Evolutionary conservation across 2,329 filamentous ascomycete genomes (phyloP), one percentile per base, ranked within the genome.

Genomic region (Cercospora citrullina): DNA sequence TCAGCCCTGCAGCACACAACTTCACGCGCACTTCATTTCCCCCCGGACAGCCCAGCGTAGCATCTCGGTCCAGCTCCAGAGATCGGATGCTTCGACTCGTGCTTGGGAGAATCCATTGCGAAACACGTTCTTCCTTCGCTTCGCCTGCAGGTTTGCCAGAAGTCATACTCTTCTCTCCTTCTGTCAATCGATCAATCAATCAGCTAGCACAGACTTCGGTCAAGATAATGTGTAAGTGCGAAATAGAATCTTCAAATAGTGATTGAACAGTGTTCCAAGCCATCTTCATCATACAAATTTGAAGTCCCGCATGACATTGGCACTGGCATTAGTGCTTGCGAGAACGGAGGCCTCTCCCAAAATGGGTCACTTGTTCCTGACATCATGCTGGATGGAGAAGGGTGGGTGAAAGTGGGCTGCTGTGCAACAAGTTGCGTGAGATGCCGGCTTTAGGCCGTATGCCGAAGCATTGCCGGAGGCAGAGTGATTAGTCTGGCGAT

Each of bases 1-100:
- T 82, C 59, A 83, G 75, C 6, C 80, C 81, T 3, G 77, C 79
- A 21, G 78, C 80, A 65, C 81, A 76, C 65, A 82, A 23, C 60
- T 66, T 62, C 26, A 72, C 69, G 14, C 67, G 16, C 3, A 72
- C 72, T 28, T 72, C 68, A 67, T 71, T 61, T 59, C 66, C 67
- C 63, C 28, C 69, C 67, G 57, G 65, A 21, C 45, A 66, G 48
- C 48, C 63, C 67, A 68, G 68, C 68, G 68, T 68, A 65, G 69
- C 65, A 67, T 68, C 59, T 39, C 30, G 66, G 66, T 65, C 66
- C 64, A 71, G 62, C 62, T 51, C 60, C 60, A 71, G 69, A 65
- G 67, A 62, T 42, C 67, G 64, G 62, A 64, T 45, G 57, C 64
- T 65, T 61, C 59, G 64, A 53, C 64, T 71, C 69, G 28, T 36